phyloP scores from a whole-genome alignment of 164 flowering plant species.

The Saururus chinensis region DNA sequence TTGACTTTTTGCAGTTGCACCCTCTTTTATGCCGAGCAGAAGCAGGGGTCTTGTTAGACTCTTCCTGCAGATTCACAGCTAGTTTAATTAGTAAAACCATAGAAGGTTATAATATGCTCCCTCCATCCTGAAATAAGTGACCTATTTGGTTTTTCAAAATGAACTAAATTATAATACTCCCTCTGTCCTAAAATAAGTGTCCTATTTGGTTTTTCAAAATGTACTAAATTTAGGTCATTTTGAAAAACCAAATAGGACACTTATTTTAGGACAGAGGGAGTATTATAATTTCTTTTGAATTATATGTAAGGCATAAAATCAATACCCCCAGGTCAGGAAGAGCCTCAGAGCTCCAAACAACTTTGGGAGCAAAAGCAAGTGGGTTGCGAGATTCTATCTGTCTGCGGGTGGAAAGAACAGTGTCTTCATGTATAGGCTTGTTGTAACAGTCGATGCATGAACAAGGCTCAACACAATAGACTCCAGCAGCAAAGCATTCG shows the following conservation, averaged over 20 bases:
- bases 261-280: too few species aligned
- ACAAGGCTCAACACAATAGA: constrained; percentile 67
- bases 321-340: constrained; percentile 29
- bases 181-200: too few species aligned
- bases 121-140: too few species aligned
- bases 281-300: too few species aligned
- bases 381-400: constrained; percentile 71
- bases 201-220: too few species aligned
- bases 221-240: too few species aligned
- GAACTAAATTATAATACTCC: too few species aligned
- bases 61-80: constrained; percentile 43
- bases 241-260: too few species aligned
- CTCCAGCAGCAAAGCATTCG: constrained; percentile 83
- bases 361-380: constrained; percentile 80
- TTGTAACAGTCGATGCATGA: constrained; percentile 61
- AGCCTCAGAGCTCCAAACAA: constrained; percentile 27
- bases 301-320: background rate
- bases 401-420: constrained; percentile 53
- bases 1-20: constrained; percentile 98
- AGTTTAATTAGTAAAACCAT: too few species aligned
- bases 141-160: too few species aligned
- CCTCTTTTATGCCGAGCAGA: constrained; percentile 97
- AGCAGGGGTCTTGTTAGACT: constrained; percentile 73
- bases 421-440: constrained; percentile 52
- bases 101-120: background rate